Evolutionary conservation across 495 filamentous ascomycete species (phyloP), one percentile per base, ranked within the genome.

Genomic region (Aspergillus campestris): DNA sequence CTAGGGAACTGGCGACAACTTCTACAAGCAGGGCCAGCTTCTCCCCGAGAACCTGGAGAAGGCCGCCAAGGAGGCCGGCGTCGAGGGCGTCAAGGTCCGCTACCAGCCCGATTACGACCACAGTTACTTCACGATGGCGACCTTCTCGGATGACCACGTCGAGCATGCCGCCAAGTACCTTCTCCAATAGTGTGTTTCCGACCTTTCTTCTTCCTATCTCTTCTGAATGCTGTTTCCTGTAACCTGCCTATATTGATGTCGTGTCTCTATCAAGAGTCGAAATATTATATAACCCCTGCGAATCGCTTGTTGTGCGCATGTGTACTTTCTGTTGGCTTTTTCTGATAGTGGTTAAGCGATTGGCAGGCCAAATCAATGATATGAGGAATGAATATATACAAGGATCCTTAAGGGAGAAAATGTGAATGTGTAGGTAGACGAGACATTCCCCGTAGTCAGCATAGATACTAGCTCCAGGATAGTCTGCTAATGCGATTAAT

Each of bases 61-160:
- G 59, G 90, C 85, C 6, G 89, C 81, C 13, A 77, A 81, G 60
- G 81, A 84, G 51, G 73, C 75, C 6, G 88, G 85, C 0, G 73
- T 86, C 35, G 62, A 70, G 38, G 78, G 80, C 33, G 76, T 83
- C 18, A 76, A 77, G 38, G 60, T 96, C 49, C 73, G 92, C 56
- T 92, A 90, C 72, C 91, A 95, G 68, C 58, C 87, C 59, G 89
- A 80, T 41, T 98, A 98, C 60, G 94, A 98, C 65, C 92, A 97
- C 64, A 94, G 87, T 43, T 98, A 98, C 62, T 96, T 77, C 65
- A 94, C 92, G 56, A 91, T 98, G 70, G 79, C 91, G 28, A 79
- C 73, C 8, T 98, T 98, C 66, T 75, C 84, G 39, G 82, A 83
- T 53, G 90, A 97, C 51, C 92, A 98, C 72, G 74, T 98, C 41